Evolutionary conservation across 1,139 yeast genomes (phyloP).

Genomic region (Kodamaea suecica): DNA sequence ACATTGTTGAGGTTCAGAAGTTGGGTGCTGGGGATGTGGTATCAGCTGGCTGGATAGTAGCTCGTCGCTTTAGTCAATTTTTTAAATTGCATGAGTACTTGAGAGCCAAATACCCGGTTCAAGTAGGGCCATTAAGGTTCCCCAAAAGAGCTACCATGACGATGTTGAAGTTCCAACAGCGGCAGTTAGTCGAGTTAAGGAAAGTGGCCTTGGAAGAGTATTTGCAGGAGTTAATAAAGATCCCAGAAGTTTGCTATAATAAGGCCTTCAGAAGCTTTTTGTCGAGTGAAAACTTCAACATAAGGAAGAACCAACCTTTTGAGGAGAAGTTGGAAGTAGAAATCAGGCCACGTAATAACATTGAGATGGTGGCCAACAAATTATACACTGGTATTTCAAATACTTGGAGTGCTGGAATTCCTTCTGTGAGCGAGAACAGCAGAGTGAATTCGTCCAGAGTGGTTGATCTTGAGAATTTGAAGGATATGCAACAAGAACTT

Average conservation of each 20-base stretch:
- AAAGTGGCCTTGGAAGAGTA: constrained; percentile 60
- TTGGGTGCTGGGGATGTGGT: constrained; percentile 43
- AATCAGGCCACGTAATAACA: constrained; percentile 14
- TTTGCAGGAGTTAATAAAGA: constrained; percentile 51
- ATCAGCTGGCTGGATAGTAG: constrained; percentile 84
- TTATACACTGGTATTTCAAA: constrained; percentile 44
- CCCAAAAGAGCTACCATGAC: constrained; percentile 58
- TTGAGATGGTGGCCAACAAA: constrained; percentile 41
- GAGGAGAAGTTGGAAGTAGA: constrained; percentile 19
- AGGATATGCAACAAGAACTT: constrained; percentile 44
- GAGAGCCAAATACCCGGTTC: constrained; percentile 45
- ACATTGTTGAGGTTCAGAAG: constrained; percentile 74
- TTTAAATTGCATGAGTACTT: constrained; percentile 67
- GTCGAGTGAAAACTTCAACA: constrained; percentile 64
- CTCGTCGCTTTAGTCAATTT: constrained; percentile 84
- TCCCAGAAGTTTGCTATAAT: constrained; percentile 72
- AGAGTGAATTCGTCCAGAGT: constrained; percentile 14
- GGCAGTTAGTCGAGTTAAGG: constrained; percentile 63
- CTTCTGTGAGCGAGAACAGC: too few relatives aligned
- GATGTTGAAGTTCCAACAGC: constrained; percentile 63
- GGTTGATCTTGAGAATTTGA: constrained; percentile 27
- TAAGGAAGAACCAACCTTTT: constrained; percentile 34
- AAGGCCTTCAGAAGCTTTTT: constrained; percentile 71
- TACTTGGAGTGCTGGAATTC: constrained; percentile 20
- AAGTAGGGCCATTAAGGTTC: constrained; percentile 50